Conservation (phyloP, 768 basidiomycete species). For the Mycena crocata region DNA sequence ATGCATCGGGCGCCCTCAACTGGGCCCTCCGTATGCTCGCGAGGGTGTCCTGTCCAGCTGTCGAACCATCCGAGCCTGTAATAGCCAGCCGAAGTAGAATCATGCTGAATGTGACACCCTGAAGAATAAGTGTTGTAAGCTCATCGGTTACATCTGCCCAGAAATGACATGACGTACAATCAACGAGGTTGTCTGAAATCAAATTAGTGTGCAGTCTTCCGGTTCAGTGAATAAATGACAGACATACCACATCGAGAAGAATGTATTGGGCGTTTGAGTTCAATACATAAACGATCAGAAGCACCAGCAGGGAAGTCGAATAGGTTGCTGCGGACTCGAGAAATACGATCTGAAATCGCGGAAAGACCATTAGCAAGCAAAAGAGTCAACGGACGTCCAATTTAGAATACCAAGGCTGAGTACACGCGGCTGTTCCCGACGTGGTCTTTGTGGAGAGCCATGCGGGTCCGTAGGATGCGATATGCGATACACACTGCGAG, state of each 20-base stretch:
- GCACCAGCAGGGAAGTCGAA: conserved; percentile 6
- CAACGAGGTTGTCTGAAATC: conserved; percentile 2
- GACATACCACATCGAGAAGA: conserved; percentile 10
- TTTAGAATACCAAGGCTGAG: conserved; percentile 12
- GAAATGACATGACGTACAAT: background rate
- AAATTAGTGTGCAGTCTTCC: background rate
- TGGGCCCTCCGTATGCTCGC: background rate
- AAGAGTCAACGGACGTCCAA: too few species aligned
- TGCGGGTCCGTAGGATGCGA: conserved; percentile 16
- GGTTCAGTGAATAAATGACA: background rate
- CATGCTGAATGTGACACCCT: conserved; percentile 20
- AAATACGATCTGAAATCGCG: conserved; percentile 19
- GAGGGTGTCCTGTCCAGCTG: background rate
- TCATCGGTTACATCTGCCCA: background rate
- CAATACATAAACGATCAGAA: background rate
- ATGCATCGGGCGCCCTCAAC: background rate
- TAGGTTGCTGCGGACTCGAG: conserved; percentile 27
- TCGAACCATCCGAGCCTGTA: background rate
- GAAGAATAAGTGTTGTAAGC: background rate
- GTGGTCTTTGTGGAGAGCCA: conserved; percentile 1
- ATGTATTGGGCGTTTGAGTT: conserved; percentile 14
- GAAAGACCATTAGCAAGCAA: too few species aligned
- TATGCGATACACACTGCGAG: conserved; percentile 19
- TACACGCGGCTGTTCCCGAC: conserved; percentile 1
- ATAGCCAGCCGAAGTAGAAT: conserved; percentile 10